phyloP scores from a whole-genome alignment of 179 eudicot species.

The Gypsophila paniculata region DNA sequence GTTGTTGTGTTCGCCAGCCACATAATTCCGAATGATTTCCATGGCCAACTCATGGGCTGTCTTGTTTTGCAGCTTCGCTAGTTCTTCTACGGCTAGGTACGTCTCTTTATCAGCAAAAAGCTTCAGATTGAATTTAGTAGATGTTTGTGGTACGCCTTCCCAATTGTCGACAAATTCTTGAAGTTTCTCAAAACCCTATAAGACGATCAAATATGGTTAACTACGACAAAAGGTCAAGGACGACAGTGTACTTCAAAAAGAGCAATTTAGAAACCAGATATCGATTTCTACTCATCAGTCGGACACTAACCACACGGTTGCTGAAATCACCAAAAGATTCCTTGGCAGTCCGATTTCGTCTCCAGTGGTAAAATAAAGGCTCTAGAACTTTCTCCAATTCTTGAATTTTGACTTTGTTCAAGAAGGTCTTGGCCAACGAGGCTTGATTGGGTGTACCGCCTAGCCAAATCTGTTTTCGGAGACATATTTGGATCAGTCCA shows the following conservation, averaged over 20 bases:
- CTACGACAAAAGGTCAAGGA: not conserved
- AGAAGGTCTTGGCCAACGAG: slow-evolving; percentile 58
- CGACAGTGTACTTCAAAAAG: not conserved
- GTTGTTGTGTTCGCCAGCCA: slow-evolving; percentile 67
- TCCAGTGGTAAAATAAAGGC: slow-evolving; percentile 89
- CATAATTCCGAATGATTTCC: slow-evolving; percentile 70
- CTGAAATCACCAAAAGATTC: slow-evolving; percentile 93
- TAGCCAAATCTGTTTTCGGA: slow-evolving; percentile 68
- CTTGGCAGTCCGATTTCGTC: slow-evolving; percentile 42
- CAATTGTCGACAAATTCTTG: slow-evolving; percentile 73
- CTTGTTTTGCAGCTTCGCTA: slow-evolving; percentile 69
- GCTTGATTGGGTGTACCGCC: slow-evolving; percentile 95
- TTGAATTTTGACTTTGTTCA: slow-evolving; percentile 87
- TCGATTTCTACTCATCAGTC: not conserved
- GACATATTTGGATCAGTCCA: slow-evolving; percentile 5
- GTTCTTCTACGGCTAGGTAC: slow-evolving; percentile 56
- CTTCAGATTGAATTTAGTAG: slow-evolving; percentile 53
- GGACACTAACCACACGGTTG: slow-evolving; percentile 61
- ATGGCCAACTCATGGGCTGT: slow-evolving; percentile 77
- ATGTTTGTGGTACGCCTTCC: slow-evolving; percentile 55
- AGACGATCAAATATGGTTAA: not conserved
- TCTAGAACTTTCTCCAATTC: slow-evolving; percentile 90
- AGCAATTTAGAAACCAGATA: not conserved
- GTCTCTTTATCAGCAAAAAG: slow-evolving; percentile 76
- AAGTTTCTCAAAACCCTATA: slow-evolving; percentile 84